Percentiles rank a stretch among this genome's conserved stretches.
Evolutionary conservation across 495 filamentous ascomycete genomes (phyloP).

Genomic region (Aspergillus nidulans): DNA sequence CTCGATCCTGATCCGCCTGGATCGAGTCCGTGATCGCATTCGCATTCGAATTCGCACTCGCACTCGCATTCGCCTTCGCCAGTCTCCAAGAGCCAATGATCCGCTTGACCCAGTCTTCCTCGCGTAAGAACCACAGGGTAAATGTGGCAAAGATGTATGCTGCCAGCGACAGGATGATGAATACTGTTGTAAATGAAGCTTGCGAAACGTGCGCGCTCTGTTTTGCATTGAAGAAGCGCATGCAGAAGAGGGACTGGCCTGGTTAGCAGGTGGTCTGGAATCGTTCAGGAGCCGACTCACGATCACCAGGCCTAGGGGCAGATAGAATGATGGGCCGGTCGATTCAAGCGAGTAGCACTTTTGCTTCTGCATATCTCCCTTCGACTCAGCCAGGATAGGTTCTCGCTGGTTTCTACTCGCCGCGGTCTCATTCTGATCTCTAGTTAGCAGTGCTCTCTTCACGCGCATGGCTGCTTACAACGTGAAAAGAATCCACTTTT

Average conservation of each 20-base stretch:
- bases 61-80: neutral
- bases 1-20: neutral
- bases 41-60: too few species aligned
- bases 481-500: too few species aligned
- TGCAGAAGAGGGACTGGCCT: neutral
- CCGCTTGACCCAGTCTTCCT: neutral
- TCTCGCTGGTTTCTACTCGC: too few species aligned
- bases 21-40: neutral
- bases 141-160: neutral
- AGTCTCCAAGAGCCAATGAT: neutral
- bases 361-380: too few species aligned
- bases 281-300: neutral
- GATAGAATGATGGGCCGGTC: neutral
- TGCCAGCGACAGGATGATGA: neutral
- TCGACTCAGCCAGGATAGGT: too few species aligned
- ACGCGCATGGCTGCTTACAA: too few species aligned
- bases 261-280: neutral
- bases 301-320: neutral
- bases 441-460: too few species aligned
- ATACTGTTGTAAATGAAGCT: neutral
- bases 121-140: neutral
- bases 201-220: neutral
- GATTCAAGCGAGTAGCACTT: too few species aligned
- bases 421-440: too few species aligned
- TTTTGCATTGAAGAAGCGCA: neutral